Evolutionary conservation across 2,329 filamentous ascomycete genomes (phyloP).

Genomic region (Magnaporthiopsis incrustans): DNA sequence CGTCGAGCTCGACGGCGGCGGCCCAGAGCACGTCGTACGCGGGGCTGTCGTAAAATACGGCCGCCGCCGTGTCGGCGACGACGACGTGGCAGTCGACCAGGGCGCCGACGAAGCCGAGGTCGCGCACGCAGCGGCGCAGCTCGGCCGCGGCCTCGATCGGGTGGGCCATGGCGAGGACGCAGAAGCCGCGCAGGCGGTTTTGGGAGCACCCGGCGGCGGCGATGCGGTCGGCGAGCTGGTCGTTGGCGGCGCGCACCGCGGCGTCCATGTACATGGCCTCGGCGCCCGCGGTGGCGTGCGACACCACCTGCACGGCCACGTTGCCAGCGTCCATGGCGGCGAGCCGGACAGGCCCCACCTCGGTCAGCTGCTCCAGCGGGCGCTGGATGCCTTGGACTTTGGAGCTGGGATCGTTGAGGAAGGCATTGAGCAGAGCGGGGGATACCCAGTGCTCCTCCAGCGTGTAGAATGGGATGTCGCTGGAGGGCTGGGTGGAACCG

Average conservation of each 20-base stretch:
- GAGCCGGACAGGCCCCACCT: background rate
- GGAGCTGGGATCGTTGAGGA: background rate
- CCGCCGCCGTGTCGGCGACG: slow-evolving; percentile 8
- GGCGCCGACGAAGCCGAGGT: slow-evolving; percentile 38
- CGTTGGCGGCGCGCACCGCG: background rate
- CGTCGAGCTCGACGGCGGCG: slow-evolving; percentile 28
- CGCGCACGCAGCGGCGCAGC: slow-evolving; percentile 29
- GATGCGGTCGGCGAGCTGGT: background rate
- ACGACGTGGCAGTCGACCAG: slow-evolving; percentile 33
- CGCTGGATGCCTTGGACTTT: background rate
- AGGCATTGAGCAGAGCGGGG: background rate
- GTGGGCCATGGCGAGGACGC: slow-evolving; percentile 22
- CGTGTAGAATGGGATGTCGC: slow-evolving; percentile 3
- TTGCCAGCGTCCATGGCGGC: background rate
- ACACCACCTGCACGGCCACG: background rate
- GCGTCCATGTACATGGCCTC: background rate
- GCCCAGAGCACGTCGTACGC: slow-evolving; percentile 33
- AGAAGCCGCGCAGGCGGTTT: slow-evolving; percentile 19
- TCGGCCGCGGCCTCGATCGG: slow-evolving; percentile 31
- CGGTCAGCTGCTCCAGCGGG: background rate
- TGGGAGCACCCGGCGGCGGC: background rate
- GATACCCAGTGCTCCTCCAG: background rate
- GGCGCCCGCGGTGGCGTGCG: background rate
- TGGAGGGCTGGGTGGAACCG: too few species aligned
- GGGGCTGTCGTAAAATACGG: slow-evolving; percentile 37